These are phyloP conservation scores for Vanrija pseudolonga DNA, from an alignment of 1,284 basidiomycete genomes.

Conservation along the genomic window DNA sequence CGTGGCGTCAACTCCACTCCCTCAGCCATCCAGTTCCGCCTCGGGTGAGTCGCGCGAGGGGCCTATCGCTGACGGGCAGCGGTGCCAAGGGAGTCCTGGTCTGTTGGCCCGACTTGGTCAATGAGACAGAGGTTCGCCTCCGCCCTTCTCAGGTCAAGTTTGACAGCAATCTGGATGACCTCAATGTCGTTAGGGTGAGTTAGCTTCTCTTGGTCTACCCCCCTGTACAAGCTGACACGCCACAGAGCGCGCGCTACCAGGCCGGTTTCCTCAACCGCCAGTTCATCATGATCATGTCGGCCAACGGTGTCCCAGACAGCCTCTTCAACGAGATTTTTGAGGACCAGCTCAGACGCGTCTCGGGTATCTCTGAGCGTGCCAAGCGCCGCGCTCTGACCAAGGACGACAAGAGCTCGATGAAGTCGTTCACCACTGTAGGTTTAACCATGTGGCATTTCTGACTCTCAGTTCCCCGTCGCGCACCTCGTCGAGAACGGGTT, in stretches of 20 bases:
- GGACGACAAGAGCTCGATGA: constrained; percentile 25
- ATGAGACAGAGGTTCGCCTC: constrained; percentile 32
- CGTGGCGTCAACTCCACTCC: constrained; percentile 28
- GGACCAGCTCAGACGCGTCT: constrained; percentile 30
- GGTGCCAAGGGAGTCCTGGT: constrained; percentile 49
- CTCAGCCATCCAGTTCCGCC: constrained; percentile 47
- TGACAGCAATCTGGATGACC: constrained; percentile 28
- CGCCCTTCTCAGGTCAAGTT: constrained; percentile 47
- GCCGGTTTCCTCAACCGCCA: constrained; percentile 48
- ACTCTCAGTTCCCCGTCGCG: constrained; percentile 37
- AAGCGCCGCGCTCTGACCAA: constrained; percentile 11
- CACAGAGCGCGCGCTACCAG: constrained; percentile 45
- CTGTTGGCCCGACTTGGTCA: constrained; percentile 36
- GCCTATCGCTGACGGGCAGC: constrained; percentile 18
- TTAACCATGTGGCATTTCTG: not conserved
- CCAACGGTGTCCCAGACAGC: constrained; percentile 37
- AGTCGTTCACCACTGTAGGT: constrained; percentile 26
- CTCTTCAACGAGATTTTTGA: constrained; percentile 41
- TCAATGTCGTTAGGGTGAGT: constrained; percentile 44
- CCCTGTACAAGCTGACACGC: not conserved
- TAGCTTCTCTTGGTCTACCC: not conserved
- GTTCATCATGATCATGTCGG: constrained; percentile 48
- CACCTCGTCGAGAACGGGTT: constrained; percentile 40
- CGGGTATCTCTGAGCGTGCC: constrained; percentile 32
- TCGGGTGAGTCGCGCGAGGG: constrained; percentile 27